These are phyloP conservation scores for Torulaspora franciscae DNA, from an alignment of 805 yeast species.

Conservation along the genomic window DNA sequence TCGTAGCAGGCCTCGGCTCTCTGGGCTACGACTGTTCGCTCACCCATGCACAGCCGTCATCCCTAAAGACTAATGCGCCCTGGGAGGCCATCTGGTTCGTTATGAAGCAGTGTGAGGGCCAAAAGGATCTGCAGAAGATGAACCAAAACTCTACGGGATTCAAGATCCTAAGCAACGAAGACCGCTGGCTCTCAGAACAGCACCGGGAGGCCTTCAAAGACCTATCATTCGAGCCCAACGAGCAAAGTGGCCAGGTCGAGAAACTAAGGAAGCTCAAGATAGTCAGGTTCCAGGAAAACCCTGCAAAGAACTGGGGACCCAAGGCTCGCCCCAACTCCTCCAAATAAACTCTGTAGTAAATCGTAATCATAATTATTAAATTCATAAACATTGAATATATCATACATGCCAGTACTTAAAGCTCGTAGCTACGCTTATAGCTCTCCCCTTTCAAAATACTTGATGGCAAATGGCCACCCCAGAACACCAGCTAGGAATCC, in stretches of 20 bases:
- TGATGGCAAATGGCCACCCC: constrained; percentile 29
- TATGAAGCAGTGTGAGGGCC: constrained; percentile 51
- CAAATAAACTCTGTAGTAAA: neutral
- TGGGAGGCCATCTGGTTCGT: constrained; percentile 74
- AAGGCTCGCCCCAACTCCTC: constrained; percentile 59
- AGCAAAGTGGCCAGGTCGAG: constrained; percentile 52
- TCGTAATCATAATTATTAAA: neutral
- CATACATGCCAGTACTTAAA: neutral
- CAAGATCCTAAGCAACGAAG: constrained; percentile 45
- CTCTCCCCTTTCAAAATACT: neutral
- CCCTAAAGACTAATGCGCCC: constrained; percentile 87
- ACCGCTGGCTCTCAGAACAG: constrained; percentile 19
- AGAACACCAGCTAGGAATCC: constrained; percentile 16
- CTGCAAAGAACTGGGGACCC: constrained; percentile 97
- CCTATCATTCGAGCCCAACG: constrained; percentile 56
- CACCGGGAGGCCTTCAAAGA: constrained; percentile 14
- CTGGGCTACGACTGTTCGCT: constrained; percentile 77
- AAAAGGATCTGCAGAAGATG: constrained; percentile 41
- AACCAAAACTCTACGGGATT: constrained; percentile 54
- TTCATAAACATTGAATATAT: neutral
- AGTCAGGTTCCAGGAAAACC: constrained; percentile 87
- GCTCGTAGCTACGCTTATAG: neutral
- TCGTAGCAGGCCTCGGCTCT: constrained; percentile 78
- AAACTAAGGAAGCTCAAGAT: constrained; percentile 68
- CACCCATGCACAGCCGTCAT: constrained; percentile 84